phyloP scores from a whole-genome alignment of 768 basidiomycete species.

The Leccinum variicolor region DNA sequence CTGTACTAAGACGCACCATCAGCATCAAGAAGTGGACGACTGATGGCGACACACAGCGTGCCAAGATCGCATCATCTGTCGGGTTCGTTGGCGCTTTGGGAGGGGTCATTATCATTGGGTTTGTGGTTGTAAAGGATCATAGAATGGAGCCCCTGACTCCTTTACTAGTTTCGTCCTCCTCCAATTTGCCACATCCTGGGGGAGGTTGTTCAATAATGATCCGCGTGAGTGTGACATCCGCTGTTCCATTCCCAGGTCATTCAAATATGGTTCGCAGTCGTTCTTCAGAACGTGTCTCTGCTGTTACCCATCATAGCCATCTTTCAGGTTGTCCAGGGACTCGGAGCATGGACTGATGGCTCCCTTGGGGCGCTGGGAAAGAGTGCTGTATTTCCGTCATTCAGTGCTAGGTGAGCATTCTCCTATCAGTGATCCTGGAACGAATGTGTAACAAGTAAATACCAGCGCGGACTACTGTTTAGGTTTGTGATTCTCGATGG shows the following conservation, averaged over 20 bases:
- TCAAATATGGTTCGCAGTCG: slow-evolving; percentile 29
- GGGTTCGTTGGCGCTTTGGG: slow-evolving; percentile 16
- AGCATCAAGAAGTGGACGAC: slow-evolving; percentile 23
- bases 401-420: slow-evolving; percentile 19
- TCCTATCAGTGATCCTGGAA: neutral
- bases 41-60: slow-evolving; percentile 16
- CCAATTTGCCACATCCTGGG: slow-evolving; percentile 48
- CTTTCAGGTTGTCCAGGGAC: slow-evolving; percentile 22
- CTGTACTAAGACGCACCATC: neutral
- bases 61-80: slow-evolving; percentile 16
- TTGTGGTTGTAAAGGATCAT: neutral
- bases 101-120: slow-evolving; percentile 13
- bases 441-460: neutral
- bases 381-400: slow-evolving; percentile 17
- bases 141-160: neutral
- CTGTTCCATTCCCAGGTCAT: neutral
- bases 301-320: slow-evolving; percentile 45
- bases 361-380: slow-evolving; percentile 21
- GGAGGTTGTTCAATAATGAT: slow-evolving; percentile 58
- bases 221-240: slow-evolving; percentile 24
- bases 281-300: slow-evolving; percentile 41
- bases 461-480: slow-evolving; percentile 17
- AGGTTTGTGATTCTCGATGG: slow-evolving; percentile 28
- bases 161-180: slow-evolving; percentile 38
- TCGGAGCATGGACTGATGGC: slow-evolving; percentile 20